phyloP scores from a whole-genome alignment of 2,329 filamentous ascomycete species.

The Apiospora aurea region DNA sequence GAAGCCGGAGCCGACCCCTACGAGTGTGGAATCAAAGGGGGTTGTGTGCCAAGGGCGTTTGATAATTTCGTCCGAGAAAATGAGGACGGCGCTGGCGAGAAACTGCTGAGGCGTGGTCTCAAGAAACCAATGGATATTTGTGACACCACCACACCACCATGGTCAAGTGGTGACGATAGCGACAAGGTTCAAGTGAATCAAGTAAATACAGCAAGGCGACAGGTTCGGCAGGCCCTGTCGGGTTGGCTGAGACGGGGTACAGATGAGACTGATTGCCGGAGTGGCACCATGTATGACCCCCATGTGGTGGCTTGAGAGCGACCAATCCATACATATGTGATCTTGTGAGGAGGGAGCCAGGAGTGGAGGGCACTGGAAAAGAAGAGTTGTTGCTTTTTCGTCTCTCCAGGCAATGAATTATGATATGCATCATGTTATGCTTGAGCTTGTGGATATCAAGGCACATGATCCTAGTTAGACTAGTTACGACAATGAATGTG shows the following conservation, averaged over 20 bases:
- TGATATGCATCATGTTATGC: not conserved
- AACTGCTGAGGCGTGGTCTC: not conserved
- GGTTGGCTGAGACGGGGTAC: not conserved
- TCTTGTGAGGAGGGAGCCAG: not conserved
- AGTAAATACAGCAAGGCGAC: not conserved
- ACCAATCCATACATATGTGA: not conserved
- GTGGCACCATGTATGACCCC: not conserved
- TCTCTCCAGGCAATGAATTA: not conserved
- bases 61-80: not conserved
- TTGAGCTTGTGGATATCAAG: not conserved
- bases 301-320: not conserved
- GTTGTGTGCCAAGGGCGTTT: slow-evolving; percentile 20
- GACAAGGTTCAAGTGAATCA: not conserved
- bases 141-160: not conserved
- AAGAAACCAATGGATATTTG: not conserved
- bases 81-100: not conserved
- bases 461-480: not conserved
- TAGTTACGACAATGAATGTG: not conserved
- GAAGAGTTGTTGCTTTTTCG: not conserved
- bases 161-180: not conserved
- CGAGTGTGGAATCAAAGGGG: slow-evolving; percentile 24
- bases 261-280: not conserved
- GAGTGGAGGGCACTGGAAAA: not conserved
- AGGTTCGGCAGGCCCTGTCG: not conserved
- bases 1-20: slow-evolving; percentile 30